Base-by-base conservation (phyloP, 2,329 filamentous ascomycete genomes). In the Teratosphaeria zuluensis region DNA sequence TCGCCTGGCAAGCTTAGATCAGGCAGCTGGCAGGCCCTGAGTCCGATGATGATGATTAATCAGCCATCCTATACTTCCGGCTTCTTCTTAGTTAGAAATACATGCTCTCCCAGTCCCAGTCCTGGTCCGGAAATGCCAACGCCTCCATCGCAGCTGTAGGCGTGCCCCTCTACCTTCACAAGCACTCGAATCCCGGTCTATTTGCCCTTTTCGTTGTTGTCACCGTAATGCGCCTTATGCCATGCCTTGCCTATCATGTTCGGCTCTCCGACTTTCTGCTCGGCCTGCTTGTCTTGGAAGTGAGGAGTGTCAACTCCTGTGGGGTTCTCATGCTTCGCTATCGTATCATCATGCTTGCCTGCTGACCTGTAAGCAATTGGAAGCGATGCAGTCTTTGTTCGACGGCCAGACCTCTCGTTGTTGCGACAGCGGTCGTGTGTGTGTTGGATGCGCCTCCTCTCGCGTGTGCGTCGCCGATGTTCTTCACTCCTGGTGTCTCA, bases 341-440 rank as follows among this genome's bases (percentile, higher is more conserved):
- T 56, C 46, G 63, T 66, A 46, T 65, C 59, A 2, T 68, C 64
- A 0, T 63, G 31, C 42, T 70, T 59, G 30, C 69, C 69, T 71
- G 56, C 14, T 19, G 19, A 55, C 12, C 3, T 28, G 30, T 33
- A 7, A 30, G 57, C 24, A 21, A 32, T 46, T 54, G 55, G 54
- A 53, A 28, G 24, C 30, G 31, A 16, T 28, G 24, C 11, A 16
- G 9, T 51, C 31, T 16, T 16, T 16, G 19, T 9, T 52, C 6
- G 19, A 42, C 51, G 7, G 12, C 60, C 65, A 56, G 62, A 69
- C 72, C 71, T 67, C 64, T 59, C 35, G 66, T 64, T 32, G 72
- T 74, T 14, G 71, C 72, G 24, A 68, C 63, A 28, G 62, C 73
- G 1, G 72, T 70, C 30, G 64, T 62, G 61, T 74, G 72, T 33